These are phyloP conservation scores for Acer yangbiense DNA, from an alignment of 345 rosid species.

Conservation along the genomic window DNA sequence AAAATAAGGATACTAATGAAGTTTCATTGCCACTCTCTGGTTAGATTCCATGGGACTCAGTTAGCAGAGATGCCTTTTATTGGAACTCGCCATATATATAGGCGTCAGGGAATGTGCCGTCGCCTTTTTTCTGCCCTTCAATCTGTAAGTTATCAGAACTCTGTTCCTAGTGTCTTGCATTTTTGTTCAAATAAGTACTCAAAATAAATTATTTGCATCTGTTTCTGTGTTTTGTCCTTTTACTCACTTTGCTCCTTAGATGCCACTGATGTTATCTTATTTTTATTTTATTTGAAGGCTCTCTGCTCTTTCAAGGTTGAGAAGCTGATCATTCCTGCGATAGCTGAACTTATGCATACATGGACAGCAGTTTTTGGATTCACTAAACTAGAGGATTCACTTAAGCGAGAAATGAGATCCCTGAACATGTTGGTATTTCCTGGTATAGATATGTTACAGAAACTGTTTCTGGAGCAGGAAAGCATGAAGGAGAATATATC, in stretches of 20 bases:
- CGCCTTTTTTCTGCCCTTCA: conserved; percentile 76
- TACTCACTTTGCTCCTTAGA: not conserved
- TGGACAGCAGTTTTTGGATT: conserved; percentile 85
- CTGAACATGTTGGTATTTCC: conserved; percentile 84
- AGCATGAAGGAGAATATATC: conserved; percentile 29
- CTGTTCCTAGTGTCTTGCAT: conserved; percentile 17
- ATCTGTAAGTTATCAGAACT: conserved; percentile 44
- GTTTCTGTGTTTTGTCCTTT: conserved; percentile 5
- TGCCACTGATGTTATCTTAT: conserved; percentile 12
- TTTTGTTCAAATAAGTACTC: not conserved
- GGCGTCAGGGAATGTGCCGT: conserved; percentile 93
- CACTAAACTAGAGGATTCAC: conserved; percentile 46
- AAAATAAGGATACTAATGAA: conserved; percentile 1
- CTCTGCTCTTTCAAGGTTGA: conserved; percentile 65
- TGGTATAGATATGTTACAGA: conserved; percentile 79
- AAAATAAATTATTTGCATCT: conserved; percentile 3
- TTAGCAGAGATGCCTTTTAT: conserved; percentile 96
- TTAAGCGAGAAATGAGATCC: conserved; percentile 55
- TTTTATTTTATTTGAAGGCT: conserved; percentile 40
- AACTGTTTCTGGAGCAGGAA: conserved; percentile 45
- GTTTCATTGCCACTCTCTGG: not conserved
- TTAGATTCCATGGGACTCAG: conserved; percentile 74
- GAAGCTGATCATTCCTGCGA: conserved; percentile 78
- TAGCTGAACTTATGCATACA: conserved; percentile 68
- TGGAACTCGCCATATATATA: conserved; percentile 81